These are phyloP conservation scores for Colletotrichum higginsianum DNA, from an alignment of 2,329 filamentous ascomycete species.

Conservation along the genomic window DNA sequence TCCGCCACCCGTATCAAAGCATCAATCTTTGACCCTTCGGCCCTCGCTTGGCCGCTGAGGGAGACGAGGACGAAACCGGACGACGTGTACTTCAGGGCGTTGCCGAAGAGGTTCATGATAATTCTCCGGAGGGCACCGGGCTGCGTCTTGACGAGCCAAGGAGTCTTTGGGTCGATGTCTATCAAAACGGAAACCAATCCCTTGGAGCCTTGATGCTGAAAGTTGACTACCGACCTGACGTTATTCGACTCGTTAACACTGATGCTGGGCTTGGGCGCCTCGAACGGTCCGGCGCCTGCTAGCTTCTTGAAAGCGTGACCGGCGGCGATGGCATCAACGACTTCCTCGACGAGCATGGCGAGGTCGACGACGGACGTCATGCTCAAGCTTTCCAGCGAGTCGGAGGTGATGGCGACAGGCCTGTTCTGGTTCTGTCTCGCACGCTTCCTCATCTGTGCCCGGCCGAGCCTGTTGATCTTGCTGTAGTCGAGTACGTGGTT, in stretches of 20 bases:
- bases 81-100: slow-evolving; percentile 74
- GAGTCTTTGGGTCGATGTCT: slow-evolving; percentile 61
- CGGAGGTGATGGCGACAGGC: slow-evolving; percentile 45
- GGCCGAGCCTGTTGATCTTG: slow-evolving; percentile 55
- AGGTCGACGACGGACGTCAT: slow-evolving; percentile 52
- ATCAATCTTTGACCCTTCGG: slow-evolving; percentile 45
- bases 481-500: slow-evolving; percentile 64
- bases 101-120: slow-evolving; percentile 75
- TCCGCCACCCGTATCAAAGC: slow-evolving; percentile 67
- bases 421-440: slow-evolving; percentile 44
- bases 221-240: slow-evolving; percentile 25
- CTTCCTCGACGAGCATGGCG: slow-evolving; percentile 54
- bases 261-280: slow-evolving; percentile 40
- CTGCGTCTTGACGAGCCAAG: slow-evolving; percentile 68
- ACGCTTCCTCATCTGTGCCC: slow-evolving; percentile 44
- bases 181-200: slow-evolving; percentile 62
- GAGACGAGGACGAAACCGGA: slow-evolving; percentile 64
- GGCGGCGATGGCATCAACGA: slow-evolving; percentile 54
- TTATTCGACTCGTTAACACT: slow-evolving; percentile 7
- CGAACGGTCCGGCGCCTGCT: slow-evolving; percentile 3
- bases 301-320: slow-evolving; percentile 53
- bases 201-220: slow-evolving; percentile 44
- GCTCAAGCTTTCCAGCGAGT: slow-evolving; percentile 51
- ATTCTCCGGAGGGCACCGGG: slow-evolving; percentile 67
- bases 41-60: slow-evolving; percentile 46